Evolutionary conservation across 2,329 filamentous ascomycete genomes (phyloP), one percentile per base, ranked within the genome.

Genomic region (Rhinocladiella mackenziei): DNA sequence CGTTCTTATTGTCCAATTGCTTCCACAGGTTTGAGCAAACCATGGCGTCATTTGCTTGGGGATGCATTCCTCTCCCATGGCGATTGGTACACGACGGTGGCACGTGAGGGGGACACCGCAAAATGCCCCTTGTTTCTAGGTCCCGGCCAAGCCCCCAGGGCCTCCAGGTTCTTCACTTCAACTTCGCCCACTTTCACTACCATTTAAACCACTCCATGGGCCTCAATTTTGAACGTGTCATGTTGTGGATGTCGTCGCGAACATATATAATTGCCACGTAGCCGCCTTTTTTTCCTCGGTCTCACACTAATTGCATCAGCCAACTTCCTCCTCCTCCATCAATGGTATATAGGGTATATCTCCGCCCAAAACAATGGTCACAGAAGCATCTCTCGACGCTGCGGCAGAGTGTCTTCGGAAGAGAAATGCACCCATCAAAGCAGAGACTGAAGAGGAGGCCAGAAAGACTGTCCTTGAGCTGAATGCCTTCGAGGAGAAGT

Each of bases 381-480:
- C 30, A 23, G 30, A 39, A 8, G 18, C 51, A 35, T 31, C 50
- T 40, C 26, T n/a, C 7, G 43, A 53, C 14, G 33, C 46, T 9
- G 46, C 39, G 4, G 34, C 42, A 46, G 61, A 66, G 54, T 69
- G 68, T 40, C 67, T 77, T 43, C 69, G 73, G 36, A 70, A 76
- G 60, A 66, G 74, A 56, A 66, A 62, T 57, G 59, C 63, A 11
- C 61, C 64, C 8, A 56, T 63, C 30, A 56, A 63, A 39, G 60
- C 63, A 4, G 42, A 48, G 25, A 60, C 62, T 40, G 53, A 60
- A 40, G 62, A 63, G 35, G 58, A 67, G 48, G 72, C 72, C 46
- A 68, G 70, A 54, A 63, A 70, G 47, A 65, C 68, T 43, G 72
- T 75, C 22, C 59, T 71, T 44, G 66, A 72, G 53, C 59, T 76